Percentiles rank a stretch among this genome's conserved stretches.
Conservation (phyloP, 2,329 filamentous ascomycete genomes). For the Colletotrichum eleusines region DNA sequence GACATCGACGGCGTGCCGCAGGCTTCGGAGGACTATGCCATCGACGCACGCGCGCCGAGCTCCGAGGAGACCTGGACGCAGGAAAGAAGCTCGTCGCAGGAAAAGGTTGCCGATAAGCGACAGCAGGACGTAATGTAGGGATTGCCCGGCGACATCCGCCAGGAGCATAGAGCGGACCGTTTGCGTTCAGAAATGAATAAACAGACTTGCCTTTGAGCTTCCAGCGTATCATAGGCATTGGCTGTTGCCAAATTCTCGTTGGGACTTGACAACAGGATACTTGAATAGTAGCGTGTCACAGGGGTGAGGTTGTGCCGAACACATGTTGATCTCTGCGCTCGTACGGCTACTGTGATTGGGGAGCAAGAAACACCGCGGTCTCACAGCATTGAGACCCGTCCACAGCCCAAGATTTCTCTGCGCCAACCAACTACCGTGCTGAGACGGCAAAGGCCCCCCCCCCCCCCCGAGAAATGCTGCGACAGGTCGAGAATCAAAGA, state of each 20-base stretch:
- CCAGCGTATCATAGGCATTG: background rate
- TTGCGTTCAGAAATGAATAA: background rate
- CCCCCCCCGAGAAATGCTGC: background rate
- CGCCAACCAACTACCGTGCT: background rate
- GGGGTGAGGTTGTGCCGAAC: no score
- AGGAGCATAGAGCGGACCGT: no score
- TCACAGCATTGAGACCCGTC: background rate
- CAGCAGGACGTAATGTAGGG: background rate
- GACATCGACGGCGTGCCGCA: conserved; percentile 26
- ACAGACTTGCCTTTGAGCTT: background rate
- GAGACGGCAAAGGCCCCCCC: background rate
- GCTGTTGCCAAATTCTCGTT: no score
- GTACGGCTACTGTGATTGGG: no score
- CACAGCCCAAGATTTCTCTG: background rate
- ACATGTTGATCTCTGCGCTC: background rate
- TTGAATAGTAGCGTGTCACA: background rate
- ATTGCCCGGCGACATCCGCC: no score
- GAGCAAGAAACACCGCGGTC: background rate
- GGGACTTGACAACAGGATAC: background rate
- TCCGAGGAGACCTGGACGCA: background rate
- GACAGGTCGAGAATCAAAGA: background rate
- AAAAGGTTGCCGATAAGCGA: conserved; percentile 13
- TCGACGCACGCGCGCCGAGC: background rate
- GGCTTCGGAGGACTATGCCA: background rate
- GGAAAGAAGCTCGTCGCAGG: background rate